Percentiles rank a stretch among this genome's conserved stretches.
These are phyloP conservation scores for Zymoseptoria ardabiliae DNA, from an alignment of 2,329 filamentous ascomycete species.

Conservation along the genomic window DNA sequence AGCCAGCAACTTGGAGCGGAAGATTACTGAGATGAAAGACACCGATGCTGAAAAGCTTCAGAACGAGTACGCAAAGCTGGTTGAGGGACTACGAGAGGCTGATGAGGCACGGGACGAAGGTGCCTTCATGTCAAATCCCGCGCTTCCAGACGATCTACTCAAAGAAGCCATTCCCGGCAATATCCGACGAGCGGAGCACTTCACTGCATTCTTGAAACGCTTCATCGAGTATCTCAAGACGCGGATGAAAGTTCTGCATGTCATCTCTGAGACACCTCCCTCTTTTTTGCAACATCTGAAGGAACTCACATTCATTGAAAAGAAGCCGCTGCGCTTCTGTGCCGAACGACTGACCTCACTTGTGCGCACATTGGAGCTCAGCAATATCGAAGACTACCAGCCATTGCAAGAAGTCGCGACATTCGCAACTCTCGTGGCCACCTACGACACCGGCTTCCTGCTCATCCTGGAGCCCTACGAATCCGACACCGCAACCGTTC, in stretches of 20 bases:
- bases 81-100: constrained; percentile 80
- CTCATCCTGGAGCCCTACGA: constrained; percentile 97
- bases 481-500: constrained; percentile 88
- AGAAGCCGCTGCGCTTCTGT: constrained; percentile 89
- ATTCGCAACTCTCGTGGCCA: constrained; percentile 91
- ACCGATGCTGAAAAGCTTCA: constrained; percentile 91
- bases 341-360: constrained; percentile 90
- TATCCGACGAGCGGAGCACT: constrained; percentile 91
- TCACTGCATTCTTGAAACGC: constrained; percentile 85
- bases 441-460: constrained; percentile 92
- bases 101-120: constrained; percentile 89
- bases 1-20: constrained; percentile 81
- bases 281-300: constrained; percentile 90
- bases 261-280: constrained; percentile 92
- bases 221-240: constrained; percentile 96
- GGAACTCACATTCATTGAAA: constrained; percentile 95
- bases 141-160: constrained; percentile 83
- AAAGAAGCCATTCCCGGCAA: constrained; percentile 96
- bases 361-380: constrained; percentile 87
- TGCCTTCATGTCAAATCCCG: constrained; percentile 95
- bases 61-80: constrained; percentile 89
- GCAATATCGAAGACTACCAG: constrained; percentile 97
- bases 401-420: constrained; percentile 95
- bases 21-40: constrained; percentile 90
- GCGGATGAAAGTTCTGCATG: constrained; percentile 94